Base-by-base conservation (phyloP, 768 basidiomycete species). In the Tricholoma matsutake region DNA sequence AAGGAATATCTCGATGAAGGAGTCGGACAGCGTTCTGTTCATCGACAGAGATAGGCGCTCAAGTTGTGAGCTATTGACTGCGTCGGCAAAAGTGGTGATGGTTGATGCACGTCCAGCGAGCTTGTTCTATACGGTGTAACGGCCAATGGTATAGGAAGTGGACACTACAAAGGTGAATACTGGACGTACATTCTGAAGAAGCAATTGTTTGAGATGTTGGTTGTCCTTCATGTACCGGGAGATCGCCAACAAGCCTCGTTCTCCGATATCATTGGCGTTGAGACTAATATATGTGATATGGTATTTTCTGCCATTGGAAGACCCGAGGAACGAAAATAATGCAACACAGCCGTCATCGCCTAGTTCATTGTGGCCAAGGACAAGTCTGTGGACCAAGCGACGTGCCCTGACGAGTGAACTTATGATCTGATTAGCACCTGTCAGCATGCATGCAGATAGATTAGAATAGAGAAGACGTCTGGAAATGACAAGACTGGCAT, bases 351-450 rank as follows among this genome's bases (percentile, higher is more conserved):
- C 88, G 13, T 81, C 78, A 66, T 87, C 83, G 8, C 81, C 81
- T 8, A 89, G 77, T 20, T 73, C 65, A 66, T 87, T 89, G 58
- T 84, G 76, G 6, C 83, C 82, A 22, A 88, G 69, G 47, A 83
- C 73, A 28, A 89, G 75, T 65, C 82, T 82, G 20, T 80, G 79
- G 31, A 89, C 81, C 10, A 69, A 61, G 18, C 73, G 74, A n/a
- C 81, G 81, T 20, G 75, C 72, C 3, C 72, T 75, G 52, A 88
- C 81, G 58, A 75, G 65, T 14, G 69, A 65, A 35, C n/a, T n/a
- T n/a, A 86, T 82, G 20, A 88, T 76, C 45, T 75, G 70, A 57
- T 78, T 75, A 0, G 84, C 84, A 60, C 84, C 87, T 86, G 20
- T 1, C 8, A 55, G 18, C 16, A 43, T n/a, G 13, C 61, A 43